These are phyloP conservation scores for Rhododendron ferrugineum DNA, from an alignment of 148 eudicot genomes.

Conservation along the genomic window DNA sequence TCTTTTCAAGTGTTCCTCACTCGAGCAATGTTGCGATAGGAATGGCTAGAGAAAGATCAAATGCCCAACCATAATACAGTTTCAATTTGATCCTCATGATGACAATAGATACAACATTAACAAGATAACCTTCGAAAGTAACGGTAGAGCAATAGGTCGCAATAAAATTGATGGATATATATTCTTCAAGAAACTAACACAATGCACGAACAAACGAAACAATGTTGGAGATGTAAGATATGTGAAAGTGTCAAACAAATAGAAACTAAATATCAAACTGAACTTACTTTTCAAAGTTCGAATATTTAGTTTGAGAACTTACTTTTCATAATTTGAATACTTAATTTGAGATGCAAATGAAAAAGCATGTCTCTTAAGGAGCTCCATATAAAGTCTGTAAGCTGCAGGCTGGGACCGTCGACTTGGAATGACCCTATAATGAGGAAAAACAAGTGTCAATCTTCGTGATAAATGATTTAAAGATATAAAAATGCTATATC, in stretches of 20 bases:
- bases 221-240: neutral
- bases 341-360: conserved; percentile 50
- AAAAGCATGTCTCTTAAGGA: conserved; percentile 70
- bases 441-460: conserved; percentile 12
- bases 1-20: neutral
- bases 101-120: neutral
- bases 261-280: conserved; percentile 6
- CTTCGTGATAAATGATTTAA: neutral
- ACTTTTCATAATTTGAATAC: conserved; percentile 57
- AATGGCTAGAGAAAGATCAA: neutral
- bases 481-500: neutral
- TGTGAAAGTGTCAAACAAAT: neutral
- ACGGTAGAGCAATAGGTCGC: neutral
- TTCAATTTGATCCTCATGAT: neutral
- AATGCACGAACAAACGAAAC: neutral
- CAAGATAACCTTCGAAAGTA: neutral
- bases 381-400: conserved; percentile 82
- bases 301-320: conserved; percentile 43
- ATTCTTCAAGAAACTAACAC: neutral
- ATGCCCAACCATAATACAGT: neutral
- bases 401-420: conserved; percentile 66
- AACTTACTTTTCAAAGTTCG: conserved; percentile 45
- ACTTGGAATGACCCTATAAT: conserved; percentile 54
- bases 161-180: neutral
- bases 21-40: neutral